A percentile compares a stretch with the other conserved stretches of the same genome.
Evolutionary conservation across 345 rosid genomes (phyloP).

Genomic region (Mallotus nudiflorus): DNA sequence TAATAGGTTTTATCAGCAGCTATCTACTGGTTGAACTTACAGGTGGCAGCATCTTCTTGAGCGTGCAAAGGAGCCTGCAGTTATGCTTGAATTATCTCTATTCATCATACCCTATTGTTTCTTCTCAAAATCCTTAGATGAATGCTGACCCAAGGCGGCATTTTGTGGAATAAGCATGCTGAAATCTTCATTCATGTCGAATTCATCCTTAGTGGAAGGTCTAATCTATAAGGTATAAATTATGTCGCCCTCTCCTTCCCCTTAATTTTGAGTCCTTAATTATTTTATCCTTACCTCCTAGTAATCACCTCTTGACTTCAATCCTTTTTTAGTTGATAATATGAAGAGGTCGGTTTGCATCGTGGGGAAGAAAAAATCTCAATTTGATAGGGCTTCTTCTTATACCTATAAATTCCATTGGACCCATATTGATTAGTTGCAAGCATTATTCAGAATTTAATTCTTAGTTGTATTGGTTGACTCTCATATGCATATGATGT

Average conservation of each 20-base stretch:
- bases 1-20: slow-evolving; percentile 92
- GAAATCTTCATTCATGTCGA: neutral
- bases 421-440: no score
- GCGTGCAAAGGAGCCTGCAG: slow-evolving; percentile 38
- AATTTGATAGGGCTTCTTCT: no score
- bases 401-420: no score
- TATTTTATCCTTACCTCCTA: no score
- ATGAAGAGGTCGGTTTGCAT: no score
- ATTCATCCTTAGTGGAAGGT: neutral
- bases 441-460: no score
- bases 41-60: slow-evolving; percentile 66
- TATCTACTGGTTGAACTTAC: slow-evolving; percentile 99
- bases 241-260: neutral
- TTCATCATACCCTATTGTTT: slow-evolving; percentile 61
- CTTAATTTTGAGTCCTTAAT: no score
- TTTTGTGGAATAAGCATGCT: neutral
- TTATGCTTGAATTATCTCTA: slow-evolving; percentile 58
- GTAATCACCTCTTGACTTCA: no score
- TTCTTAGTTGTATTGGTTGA: neutral
- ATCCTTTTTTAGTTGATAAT: no score
- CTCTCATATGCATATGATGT: neutral
- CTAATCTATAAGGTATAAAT: slow-evolving; percentile 2
- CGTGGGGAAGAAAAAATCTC: no score
- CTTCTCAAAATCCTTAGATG: slow-evolving; percentile 47
- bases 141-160: slow-evolving; percentile 19